Base-by-base conservation (phyloP, 1,284 basidiomycete genomes). In the Ceratobasidium sp. region DNA sequence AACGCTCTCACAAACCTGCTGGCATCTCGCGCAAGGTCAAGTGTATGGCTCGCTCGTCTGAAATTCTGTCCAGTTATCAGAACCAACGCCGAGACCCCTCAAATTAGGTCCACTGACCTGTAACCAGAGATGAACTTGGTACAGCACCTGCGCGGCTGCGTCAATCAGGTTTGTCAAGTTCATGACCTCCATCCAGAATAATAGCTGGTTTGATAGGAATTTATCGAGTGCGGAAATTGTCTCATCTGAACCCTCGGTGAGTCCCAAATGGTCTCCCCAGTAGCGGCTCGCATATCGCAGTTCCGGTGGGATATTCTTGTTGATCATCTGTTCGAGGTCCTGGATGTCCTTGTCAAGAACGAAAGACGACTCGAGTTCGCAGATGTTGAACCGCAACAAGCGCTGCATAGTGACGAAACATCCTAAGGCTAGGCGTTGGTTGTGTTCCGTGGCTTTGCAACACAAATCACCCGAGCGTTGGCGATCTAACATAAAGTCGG, bases 101-200 rank as follows among this genome's bases (percentile, higher is more conserved):
- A n/a, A n/a, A n/a, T n/a, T n/a, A n/a, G n/a, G n/a, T n/a, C n/a
- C n/a, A n/a, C n/a, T n/a, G n/a, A n/a, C n/a, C n/a, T n/a, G n/a
- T n/a, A n/a, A n/a, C n/a, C n/a, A n/a, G n/a, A n/a, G n/a, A n/a
- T n/a, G n/a, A n/a, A n/a, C n/a, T n/a, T n/a, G n/a, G n/a, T n/a
- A n/a, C n/a, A n/a, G n/a, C n/a, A n/a, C n/a, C n/a, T n/a, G n/a
- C n/a, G n/a, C n/a, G n/a, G n/a, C n/a, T n/a, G n/a, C n/a, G n/a
- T n/a, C n/a, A n/a, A n/a, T n/a, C n/a, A n/a, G n/a, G n/a, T n/a
- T n/a, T n/a, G n/a, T n/a, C 15, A 76, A 29, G 33, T 64, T 76
- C 33, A 76, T 29, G 11, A 53, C 53, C 48, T 76, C 75, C 17
- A 76, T 33, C 75, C 75, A 76, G 33, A 51, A 54, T 9, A 76